phyloP scores from a whole-genome alignment of 2,329 filamentous ascomycete genomes.

The Phyllosticta citriasiana region DNA sequence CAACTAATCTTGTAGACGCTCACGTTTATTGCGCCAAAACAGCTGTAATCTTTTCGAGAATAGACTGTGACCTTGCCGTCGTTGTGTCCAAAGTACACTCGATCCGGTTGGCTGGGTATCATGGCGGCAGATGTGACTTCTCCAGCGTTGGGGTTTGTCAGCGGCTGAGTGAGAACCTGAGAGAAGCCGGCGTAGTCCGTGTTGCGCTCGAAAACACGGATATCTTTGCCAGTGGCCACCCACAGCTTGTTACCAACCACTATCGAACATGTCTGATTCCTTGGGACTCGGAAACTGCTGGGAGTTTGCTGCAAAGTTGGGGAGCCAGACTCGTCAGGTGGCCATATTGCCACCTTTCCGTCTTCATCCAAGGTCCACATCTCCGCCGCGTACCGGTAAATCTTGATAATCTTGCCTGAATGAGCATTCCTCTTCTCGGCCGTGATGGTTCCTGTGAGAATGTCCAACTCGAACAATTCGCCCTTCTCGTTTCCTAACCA shows the following conservation, averaged over 20 bases:
- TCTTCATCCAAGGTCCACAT: slow-evolving; percentile 92
- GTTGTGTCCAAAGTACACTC: slow-evolving; percentile 80
- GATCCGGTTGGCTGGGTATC: slow-evolving; percentile 62
- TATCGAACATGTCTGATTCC: slow-evolving; percentile 79
- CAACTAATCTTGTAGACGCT: slow-evolving; percentile 94
- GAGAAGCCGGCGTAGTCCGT: slow-evolving; percentile 59
- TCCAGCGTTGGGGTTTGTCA: slow-evolving; percentile 63
- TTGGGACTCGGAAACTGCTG: slow-evolving; percentile 67
- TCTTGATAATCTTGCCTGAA: slow-evolving; percentile 65
- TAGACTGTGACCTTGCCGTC: slow-evolving; percentile 96
- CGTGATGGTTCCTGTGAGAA: slow-evolving; percentile 61
- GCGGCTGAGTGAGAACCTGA: slow-evolving; percentile 61
- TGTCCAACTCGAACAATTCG: slow-evolving; percentile 82
- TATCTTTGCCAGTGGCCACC: slow-evolving; percentile 78
- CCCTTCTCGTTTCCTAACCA: slow-evolving; percentile 89
- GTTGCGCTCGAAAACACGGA: slow-evolving; percentile 72
- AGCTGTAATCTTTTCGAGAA: slow-evolving; percentile 64
- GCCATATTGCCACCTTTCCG: slow-evolving; percentile 81
- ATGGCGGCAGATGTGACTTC: slow-evolving; percentile 80
- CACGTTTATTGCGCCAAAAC: slow-evolving; percentile 70
- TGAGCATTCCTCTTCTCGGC: slow-evolving; percentile 63
- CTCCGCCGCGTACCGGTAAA: slow-evolving; percentile 77
- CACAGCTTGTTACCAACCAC: slow-evolving; percentile 77
- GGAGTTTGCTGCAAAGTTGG: slow-evolving; percentile 68
- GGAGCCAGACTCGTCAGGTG: slow-evolving; percentile 61